Evolutionary conservation across 2,329 filamentous ascomycete species (phyloP).

Genomic region (Colletotrichum tropicicola): DNA sequence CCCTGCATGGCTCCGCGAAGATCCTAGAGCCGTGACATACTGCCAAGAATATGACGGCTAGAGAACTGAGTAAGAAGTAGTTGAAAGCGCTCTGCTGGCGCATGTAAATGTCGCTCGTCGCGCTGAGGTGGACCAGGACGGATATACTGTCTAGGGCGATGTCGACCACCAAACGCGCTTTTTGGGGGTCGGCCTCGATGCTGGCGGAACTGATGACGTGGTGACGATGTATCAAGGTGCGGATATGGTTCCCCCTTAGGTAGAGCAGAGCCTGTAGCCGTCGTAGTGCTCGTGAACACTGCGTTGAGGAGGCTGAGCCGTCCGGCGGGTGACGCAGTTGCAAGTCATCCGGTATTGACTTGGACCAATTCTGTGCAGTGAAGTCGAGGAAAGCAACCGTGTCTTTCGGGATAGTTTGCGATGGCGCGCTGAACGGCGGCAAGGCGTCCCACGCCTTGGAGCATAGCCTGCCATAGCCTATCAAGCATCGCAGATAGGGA

Average conservation of each 20-base stretch:
- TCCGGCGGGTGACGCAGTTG: slow-evolving; percentile 45
- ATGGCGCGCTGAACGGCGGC: slow-evolving; percentile 41
- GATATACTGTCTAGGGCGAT: slow-evolving; percentile 43
- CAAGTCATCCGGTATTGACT: slow-evolving; percentile 52
- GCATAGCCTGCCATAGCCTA: slow-evolving; percentile 54
- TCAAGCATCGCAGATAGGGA: slow-evolving; percentile 55
- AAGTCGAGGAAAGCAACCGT: slow-evolving; percentile 50
- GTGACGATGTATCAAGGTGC: slow-evolving; percentile 54
- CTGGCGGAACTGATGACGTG: slow-evolving; percentile 48
- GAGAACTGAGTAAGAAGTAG: slow-evolving; percentile 48
- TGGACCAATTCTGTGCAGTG: slow-evolving; percentile 53
- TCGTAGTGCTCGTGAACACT: slow-evolving; percentile 45
- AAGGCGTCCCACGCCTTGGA: slow-evolving; percentile 57
- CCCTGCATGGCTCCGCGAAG: slow-evolving; percentile 47
- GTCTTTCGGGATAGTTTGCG: slow-evolving; percentile 46
- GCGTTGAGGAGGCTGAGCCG: too few relatives aligned
- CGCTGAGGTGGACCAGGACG: slow-evolving; percentile 46
- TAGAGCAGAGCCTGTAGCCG: slow-evolving; percentile 52
- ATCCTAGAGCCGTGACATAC: slow-evolving; percentile 52
- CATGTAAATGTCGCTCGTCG: slow-evolving; percentile 46
- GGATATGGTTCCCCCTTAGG: slow-evolving; percentile 53
- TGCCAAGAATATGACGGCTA: slow-evolving; percentile 51
- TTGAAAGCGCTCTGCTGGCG: slow-evolving; percentile 50
- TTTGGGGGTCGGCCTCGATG: slow-evolving; percentile 44
- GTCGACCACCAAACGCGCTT: slow-evolving; percentile 49